These are phyloP conservation scores for Beauveria sp. DNA, from an alignment of 2,329 filamentous ascomycete species.

Conservation along the genomic window DNA sequence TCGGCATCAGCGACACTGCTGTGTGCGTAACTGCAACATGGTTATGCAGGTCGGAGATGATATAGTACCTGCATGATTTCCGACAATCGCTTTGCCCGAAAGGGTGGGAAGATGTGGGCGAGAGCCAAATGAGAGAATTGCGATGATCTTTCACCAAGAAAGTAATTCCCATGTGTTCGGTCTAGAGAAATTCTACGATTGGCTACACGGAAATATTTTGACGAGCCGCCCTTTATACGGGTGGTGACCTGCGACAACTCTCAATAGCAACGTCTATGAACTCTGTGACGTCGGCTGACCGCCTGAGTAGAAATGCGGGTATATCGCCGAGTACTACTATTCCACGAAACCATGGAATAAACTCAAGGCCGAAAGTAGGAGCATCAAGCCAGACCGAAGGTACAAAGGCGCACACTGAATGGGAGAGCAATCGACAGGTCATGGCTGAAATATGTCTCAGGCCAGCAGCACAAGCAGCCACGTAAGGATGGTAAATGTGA, in stretches of 20 bases:
- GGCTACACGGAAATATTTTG: too few relatives aligned
- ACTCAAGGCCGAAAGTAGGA: neutral
- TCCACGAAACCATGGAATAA: too few relatives aligned
- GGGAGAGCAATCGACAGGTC: neutral
- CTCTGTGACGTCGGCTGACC: neutral
- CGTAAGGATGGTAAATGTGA: neutral
- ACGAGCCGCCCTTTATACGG: too few relatives aligned
- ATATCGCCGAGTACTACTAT: neutral
- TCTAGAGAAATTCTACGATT: too few relatives aligned
- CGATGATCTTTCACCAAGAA: neutral
- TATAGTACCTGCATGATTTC: neutral
- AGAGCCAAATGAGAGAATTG: neutral
- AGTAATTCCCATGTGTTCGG: too few relatives aligned
- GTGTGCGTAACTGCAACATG: neutral
- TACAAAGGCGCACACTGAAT: neutral
- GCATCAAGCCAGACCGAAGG: neutral
- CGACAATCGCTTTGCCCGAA: neutral
- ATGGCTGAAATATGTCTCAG: neutral
- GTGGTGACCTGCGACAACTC: too few relatives aligned
- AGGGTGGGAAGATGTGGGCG: neutral
- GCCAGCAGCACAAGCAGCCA: neutral
- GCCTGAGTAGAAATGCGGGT: neutral
- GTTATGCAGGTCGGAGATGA: neutral
- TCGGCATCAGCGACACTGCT: neutral
- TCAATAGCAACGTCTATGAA: too few relatives aligned